Evolutionary conservation across 371 early-diverging fungal genomes (phyloP), one percentile per base, ranked within the genome.

Genomic region (Apophysomyces variabilis): DNA sequence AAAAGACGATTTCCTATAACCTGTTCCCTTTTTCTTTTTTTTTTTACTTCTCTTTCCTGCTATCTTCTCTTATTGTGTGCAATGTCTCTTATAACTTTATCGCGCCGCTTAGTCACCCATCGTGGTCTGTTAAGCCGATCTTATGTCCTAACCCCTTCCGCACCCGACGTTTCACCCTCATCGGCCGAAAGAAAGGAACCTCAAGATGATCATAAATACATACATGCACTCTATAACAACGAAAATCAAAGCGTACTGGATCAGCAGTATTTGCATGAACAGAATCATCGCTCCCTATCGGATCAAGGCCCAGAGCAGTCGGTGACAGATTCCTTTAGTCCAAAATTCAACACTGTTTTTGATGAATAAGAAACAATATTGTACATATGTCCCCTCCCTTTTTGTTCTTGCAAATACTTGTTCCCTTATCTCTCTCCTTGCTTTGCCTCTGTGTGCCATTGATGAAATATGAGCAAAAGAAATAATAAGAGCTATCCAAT

Each of bases 291-390:
- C 26, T 70, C 71, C 21, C 58, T 67, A 7, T 62, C 68, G n/a
- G 47, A 62, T 54, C 62, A 64, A 12, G 56, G 54, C 18, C 39
- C 38, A 38, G 46, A 26, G 37, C 37, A 54, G 32, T 43, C 47
- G 1, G 32, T 21, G 21, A 50, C 44, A 38, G 72, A 72, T 57
- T 46, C 58, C 4, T 69, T 73, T 60, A 64, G 65, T n/a, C 70
- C 74, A 35, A 62, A 54, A 18, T 61, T 73, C 56, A 73, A 73
- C 50, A 70, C 74, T 50, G 74, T 69, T 11, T 73, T 73, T 65
- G 74, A 73, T 32, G 74, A 73, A 58, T 73, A 62, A 64, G 7
- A 16, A 14, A 1, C n/a, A 21, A 11, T 11, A 39, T 45, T 45
- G 44, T 44, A 41, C 61, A 61, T 45, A 61, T 38, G 6, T 4